Evolutionary conservation across 2,329 filamentous ascomycete genomes (phyloP).

Genomic region (Trichophaea hybrida): DNA sequence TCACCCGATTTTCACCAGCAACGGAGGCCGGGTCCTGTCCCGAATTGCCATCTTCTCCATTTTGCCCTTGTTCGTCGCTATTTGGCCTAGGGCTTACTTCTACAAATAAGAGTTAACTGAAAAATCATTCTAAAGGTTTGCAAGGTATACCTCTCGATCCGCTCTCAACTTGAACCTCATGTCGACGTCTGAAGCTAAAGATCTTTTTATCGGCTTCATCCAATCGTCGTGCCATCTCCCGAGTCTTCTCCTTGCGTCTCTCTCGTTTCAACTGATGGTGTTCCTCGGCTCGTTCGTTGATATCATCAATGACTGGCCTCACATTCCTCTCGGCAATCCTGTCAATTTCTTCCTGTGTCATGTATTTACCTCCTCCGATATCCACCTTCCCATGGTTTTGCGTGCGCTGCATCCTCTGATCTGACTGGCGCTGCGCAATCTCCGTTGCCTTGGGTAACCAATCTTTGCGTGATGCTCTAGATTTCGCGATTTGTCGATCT

Average conservation of each 20-base stretch:
- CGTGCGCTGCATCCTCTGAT: slow-evolving; percentile 43
- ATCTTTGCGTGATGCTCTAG: slow-evolving; percentile 48
- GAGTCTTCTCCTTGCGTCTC: slow-evolving; percentile 41
- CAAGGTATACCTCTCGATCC: background rate
- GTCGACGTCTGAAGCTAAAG: background rate
- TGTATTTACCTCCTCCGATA: slow-evolving; percentile 66
- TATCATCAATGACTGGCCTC: slow-evolving; percentile 73
- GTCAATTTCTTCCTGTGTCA: slow-evolving; percentile 65
- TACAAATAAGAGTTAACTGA: background rate
- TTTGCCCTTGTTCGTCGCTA: background rate
- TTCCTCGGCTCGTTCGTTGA: slow-evolving; percentile 60
- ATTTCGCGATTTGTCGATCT: slow-evolving; percentile 63
- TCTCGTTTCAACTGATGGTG: slow-evolving; percentile 55
- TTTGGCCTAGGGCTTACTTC: background rate
- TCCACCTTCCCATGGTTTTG: slow-evolving; percentile 46
- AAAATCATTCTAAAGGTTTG: background rate
- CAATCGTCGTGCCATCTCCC: slow-evolving; percentile 32
- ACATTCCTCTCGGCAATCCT: slow-evolving; percentile 62
- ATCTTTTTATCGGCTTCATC: slow-evolving; percentile 33
- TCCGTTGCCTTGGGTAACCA: slow-evolving; percentile 68
- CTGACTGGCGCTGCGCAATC: slow-evolving; percentile 50
- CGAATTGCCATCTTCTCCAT: background rate
- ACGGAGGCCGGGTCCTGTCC: background rate
- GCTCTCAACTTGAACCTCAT: too few species aligned
- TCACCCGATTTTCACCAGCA: background rate